Conservation (phyloP, 1,284 basidiomycete species). For the Athelia sp. region DNA sequence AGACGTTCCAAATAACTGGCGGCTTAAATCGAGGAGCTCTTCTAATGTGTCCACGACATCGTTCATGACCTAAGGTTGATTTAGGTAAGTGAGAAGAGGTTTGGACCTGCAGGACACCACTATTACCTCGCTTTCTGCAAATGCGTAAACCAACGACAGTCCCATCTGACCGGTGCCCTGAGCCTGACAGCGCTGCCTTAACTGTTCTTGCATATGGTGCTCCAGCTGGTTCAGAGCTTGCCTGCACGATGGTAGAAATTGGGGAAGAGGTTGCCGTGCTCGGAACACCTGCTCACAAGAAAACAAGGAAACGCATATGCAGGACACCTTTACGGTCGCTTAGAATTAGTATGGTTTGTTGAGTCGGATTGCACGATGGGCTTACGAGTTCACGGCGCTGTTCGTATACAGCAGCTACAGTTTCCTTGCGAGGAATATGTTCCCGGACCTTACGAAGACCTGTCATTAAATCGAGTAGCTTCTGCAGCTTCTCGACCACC, state of each 20-base stretch:
- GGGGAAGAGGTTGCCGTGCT: conserved; percentile 42
- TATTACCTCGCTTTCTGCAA: conserved; percentile 33
- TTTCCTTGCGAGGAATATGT: conserved; percentile 43
- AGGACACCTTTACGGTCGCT: conserved; percentile 21
- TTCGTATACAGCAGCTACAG: conserved; percentile 35
- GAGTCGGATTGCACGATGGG: background rate
- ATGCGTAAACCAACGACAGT: conserved; percentile 35
- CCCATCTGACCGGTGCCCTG: conserved; percentile 27
- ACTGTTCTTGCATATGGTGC: conserved; percentile 28
- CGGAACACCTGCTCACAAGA: conserved; percentile 47
- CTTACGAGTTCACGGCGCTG: conserved; percentile 42
- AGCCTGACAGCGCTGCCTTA: conserved; percentile 16
- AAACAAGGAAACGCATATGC: conserved; percentile 42
- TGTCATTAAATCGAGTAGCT: conserved; percentile 39
- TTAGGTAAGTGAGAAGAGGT: no score
- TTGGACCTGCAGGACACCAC: no score
- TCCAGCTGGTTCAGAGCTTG: conserved; percentile 34
- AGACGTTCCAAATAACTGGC: conserved; percentile 40
- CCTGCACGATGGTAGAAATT: conserved; percentile 44
- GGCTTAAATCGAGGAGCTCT: conserved; percentile 33
- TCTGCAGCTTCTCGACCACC: conserved; percentile 34
- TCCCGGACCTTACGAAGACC: conserved; percentile 44
- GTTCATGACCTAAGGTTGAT: conserved; percentile 25
- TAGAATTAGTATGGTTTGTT: background rate
- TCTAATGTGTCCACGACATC: conserved; percentile 40